Base-by-base conservation (phyloP, 768 basidiomycete genomes). In the Kwoniella botswanensis region DNA sequence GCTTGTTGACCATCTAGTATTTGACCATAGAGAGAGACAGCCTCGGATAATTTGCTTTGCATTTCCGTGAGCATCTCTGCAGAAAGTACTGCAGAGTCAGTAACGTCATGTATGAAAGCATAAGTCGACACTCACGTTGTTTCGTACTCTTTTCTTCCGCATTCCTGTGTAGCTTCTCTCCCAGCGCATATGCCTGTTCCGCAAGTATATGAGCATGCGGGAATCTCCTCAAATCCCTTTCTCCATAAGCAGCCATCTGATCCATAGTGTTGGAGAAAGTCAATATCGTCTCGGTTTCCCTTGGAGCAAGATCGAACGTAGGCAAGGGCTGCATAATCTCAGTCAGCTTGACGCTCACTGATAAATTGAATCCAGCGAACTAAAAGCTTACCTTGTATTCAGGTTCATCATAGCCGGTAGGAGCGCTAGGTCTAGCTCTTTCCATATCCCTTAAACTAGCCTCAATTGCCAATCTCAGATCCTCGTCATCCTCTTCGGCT, bases 211-310 rank as follows among this genome's bases (percentile, higher is more conserved):
- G 90, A 2, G 94, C 92, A 22, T 90, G 92, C 9, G 93, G 93
- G 82, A 92, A 93, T 66, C 90, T 87, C 2, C 90, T 87, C 70
- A 95, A 86, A 82, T 94, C 93, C 21, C 88, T 85, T 12, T 90
- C 90, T 0, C 93, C 91, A 76, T 90, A 90, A 0, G 90, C 87
- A 64, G 91, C 89, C 4, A 92, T 90, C 73, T 93, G 91, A 68
- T 93, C 92, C 26, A 98, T 87, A 0, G 92, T 92, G 82, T 97
- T 93, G 73, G 89, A 92, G 84, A 98, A 98, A 0, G 93, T 92
- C 71, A 96, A 82, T 59, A 99, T 92, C 0, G 89, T 90, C 80
- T 96, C 93, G 1, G 90, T 86, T 84, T 98, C 96, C 50, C 91
- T 75, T 0, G 92, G 89, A 11, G 89, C 88, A 6, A 98, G 87